A percentile compares a stretch with the other conserved stretches of the same genome.
phyloP scores from a whole-genome alignment of 768 basidiomycete genomes.

The Neoboletus magnificus region DNA sequence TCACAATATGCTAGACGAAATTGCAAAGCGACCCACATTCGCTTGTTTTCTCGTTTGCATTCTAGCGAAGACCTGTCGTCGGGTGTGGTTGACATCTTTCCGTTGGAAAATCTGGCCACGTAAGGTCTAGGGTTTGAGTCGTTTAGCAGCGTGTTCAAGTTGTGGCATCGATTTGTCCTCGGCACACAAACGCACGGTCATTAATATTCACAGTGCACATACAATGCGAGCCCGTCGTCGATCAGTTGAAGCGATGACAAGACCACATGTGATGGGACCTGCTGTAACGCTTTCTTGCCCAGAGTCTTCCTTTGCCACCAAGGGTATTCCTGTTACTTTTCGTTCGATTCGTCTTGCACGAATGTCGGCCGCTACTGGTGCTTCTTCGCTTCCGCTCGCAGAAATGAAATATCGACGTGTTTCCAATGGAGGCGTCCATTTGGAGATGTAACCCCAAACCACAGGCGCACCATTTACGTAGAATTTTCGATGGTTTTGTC shows the following conservation, averaged over 20 bases:
- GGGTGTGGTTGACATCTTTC: not conserved
- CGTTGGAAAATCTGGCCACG: not conserved
- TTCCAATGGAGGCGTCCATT: not conserved
- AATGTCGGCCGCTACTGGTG: too few relatives aligned
- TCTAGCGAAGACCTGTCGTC: not conserved
- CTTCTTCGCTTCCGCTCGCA: not conserved
- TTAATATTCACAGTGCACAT: not conserved
- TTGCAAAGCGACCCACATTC: not conserved
- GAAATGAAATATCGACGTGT: not conserved
- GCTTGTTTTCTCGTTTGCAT: not conserved
- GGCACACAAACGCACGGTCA: not conserved
- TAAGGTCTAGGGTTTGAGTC: not conserved
- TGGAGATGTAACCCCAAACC: not conserved
- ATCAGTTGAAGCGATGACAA: conserved; percentile 4
- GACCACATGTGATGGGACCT: not conserved
- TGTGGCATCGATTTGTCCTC: not conserved
- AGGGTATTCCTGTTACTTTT: too few relatives aligned
- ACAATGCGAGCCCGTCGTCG: not conserved
- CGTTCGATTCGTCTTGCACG: not conserved
- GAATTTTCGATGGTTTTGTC: not conserved
- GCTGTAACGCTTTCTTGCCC: not conserved
- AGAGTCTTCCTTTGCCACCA: not conserved
- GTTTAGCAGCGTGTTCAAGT: not conserved
- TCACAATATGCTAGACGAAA: not conserved
- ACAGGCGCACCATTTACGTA: not conserved